Evolutionary conservation across 2,329 filamentous ascomycete genomes (phyloP).

Genomic region (Penicillium expansum): DNA sequence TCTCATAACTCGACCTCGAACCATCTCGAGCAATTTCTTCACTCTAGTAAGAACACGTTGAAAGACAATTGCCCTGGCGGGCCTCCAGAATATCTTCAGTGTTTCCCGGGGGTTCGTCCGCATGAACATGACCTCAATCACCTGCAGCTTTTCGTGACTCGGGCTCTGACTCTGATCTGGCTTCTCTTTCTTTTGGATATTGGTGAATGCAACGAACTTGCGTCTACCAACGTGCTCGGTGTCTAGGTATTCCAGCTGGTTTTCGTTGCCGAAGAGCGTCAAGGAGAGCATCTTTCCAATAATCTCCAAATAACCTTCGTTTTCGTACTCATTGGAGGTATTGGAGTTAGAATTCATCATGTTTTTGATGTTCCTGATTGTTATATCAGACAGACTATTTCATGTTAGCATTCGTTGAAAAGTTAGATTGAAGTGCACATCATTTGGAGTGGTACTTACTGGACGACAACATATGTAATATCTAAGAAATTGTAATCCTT

Average conservation of each 20-base stretch:
- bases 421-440: background rate
- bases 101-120: background rate
- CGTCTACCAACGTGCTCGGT: background rate
- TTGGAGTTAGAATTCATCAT: background rate
- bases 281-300: background rate
- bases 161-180: background rate
- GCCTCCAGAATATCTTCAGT: background rate
- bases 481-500: background rate
- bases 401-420: background rate
- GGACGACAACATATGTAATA: background rate
- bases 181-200: background rate
- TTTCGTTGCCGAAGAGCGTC: background rate
- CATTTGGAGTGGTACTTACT: background rate
- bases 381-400: background rate
- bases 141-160: background rate
- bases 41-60: background rate
- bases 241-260: background rate
- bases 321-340: no score
- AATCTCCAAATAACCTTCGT: background rate
- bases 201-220: background rate
- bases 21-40: background rate
- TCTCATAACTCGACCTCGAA: background rate
- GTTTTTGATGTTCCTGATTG: background rate
- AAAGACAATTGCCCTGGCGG: background rate
- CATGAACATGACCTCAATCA: background rate